Base-by-base conservation (phyloP, 1,284 basidiomycete species). In the Xerocomus minutiporus region DNA sequence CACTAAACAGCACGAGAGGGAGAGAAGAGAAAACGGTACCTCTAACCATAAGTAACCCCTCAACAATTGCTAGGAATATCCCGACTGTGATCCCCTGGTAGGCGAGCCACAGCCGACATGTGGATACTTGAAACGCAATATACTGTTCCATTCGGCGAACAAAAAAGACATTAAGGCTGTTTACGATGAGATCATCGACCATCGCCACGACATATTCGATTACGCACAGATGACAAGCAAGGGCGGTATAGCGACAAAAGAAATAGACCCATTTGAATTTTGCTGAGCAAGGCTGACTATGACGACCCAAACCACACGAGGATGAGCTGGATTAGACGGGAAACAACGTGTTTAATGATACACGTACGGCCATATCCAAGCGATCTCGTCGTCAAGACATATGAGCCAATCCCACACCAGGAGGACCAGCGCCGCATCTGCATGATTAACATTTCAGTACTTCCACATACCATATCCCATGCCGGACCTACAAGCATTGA, bases 21-120 rank as follows among this genome's bases (percentile, higher is more conserved):
- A 12, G 13, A 36, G 7, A 29, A 12, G 25, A n/a, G 15, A 38
- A 20, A 8, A 40, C 13, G 3, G 5, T 53, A 57, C 53, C 43
- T 57, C 52, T 44, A 28, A 55, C 38, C 48, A 58, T 58, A 28
- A 58, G 46, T 39, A 58, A 51, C 7, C 45, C 53, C 13, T 58
- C 57, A 5, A 58, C 53, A 8, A 59, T 31, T 5, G 52, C 47
- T 13, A 59, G 23, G 25, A 54, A 50, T 20, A 51, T 38, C 25
- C 50, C 43, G 32, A 50, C 32, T 13, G 50, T 9, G 11, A 44
- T 32, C 12, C 46, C 54, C 32, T 59, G 57, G 35, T 59, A 59
- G 23, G 51, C 46, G 12, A 59, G n/a, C 58, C 59, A 60, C 32
- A 46, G 8, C n/a, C 46, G 50, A 36, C 57, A 57, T 1, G 42